Evolutionary conservation across 2,329 filamentous ascomycete species (phyloP).

Genomic region (Clonostachys sp.): DNA sequence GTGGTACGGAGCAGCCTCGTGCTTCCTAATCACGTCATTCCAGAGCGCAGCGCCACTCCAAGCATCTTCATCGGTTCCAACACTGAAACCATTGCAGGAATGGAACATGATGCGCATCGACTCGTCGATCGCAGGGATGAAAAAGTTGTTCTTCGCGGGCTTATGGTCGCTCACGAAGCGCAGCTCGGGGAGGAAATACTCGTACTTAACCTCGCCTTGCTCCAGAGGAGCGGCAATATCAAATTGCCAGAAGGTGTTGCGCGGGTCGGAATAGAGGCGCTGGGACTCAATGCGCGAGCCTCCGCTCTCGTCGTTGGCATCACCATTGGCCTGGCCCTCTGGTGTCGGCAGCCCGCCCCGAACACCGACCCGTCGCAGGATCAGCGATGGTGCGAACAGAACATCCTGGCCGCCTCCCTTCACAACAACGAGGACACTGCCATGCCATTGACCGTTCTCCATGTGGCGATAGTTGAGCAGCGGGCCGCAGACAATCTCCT

Average conservation of each 20-base stretch:
- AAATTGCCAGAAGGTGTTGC: constrained; percentile 91
- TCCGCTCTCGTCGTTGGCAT: constrained; percentile 15
- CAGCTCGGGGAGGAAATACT: constrained; percentile 69
- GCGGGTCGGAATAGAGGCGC: constrained; percentile 60
- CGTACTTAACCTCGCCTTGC: constrained; percentile 66
- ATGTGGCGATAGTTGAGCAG: constrained; percentile 75
- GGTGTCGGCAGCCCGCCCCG: constrained; percentile 7
- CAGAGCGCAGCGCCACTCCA: constrained; percentile 91
- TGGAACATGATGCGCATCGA: constrained; percentile 99
- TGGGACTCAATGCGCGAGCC: constrained; percentile 28
- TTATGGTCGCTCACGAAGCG: constrained; percentile 54
- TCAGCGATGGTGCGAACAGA: constrained; percentile 54
- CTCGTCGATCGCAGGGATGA: constrained; percentile 75
- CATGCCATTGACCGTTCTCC: constrained; percentile 71
- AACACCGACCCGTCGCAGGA: constrained; percentile 37
- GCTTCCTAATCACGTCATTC: constrained; percentile 85
- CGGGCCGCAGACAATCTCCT: constrained; percentile 66
- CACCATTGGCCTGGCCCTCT: constrained; percentile 16
- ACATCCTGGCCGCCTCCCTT: constrained; percentile 61
- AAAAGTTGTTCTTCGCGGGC: constrained; percentile 66
- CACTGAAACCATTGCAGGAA: constrained; percentile 94
- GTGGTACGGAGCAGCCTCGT: constrained; percentile 80
- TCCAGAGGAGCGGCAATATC: constrained; percentile 74
- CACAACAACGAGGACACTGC: constrained; percentile 81
- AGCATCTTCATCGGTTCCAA: constrained; percentile 77